Conservation (phyloP, 75 land plant genomes). For the Picea glauca region DNA sequence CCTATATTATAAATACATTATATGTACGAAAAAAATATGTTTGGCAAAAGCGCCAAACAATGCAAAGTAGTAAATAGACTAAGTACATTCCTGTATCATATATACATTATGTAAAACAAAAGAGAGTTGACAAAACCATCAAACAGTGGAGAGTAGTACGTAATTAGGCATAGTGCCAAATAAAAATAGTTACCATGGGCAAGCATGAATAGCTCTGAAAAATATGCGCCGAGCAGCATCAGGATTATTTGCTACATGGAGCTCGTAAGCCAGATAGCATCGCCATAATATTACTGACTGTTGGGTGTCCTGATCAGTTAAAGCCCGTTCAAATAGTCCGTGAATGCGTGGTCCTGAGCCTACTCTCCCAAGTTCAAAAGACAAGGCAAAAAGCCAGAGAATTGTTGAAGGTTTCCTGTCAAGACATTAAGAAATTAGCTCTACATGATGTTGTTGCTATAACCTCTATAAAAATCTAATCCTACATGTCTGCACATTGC, state of each 20-base stretch:
- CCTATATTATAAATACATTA: too few species aligned
- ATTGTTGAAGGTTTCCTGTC: slow-evolving; percentile 75
- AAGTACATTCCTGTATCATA: not conserved
- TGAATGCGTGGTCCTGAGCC: slow-evolving; percentile 72
- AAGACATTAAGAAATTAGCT: slow-evolving; percentile 1
- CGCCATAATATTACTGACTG: slow-evolving; percentile 89
- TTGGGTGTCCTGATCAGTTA: slow-evolving; percentile 47
- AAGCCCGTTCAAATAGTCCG: slow-evolving; percentile 82
- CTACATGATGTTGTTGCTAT: not conserved
- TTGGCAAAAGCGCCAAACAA: too few species aligned
- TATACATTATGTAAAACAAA: not conserved
- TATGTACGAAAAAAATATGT: too few species aligned
- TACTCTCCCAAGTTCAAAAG: slow-evolving; percentile 50
- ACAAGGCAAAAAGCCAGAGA: slow-evolving; percentile 71
- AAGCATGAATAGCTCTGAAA: slow-evolving; percentile 97
- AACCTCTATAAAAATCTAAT: not conserved
- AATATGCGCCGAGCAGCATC: slow-evolving; percentile 78
- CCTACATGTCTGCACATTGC: not conserved
- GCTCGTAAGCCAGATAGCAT: slow-evolving; percentile 77
- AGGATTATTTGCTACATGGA: slow-evolving; percentile 34
- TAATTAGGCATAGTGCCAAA: not conserved
- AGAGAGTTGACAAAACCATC: not conserved
- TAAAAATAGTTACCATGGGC: slow-evolving; percentile 77
- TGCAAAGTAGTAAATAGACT: not conserved
- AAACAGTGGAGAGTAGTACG: not conserved